Percentiles rank a stretch among this genome's conserved stretches.
Conservation (phyloP, 75 land plant genomes). For the Cryptomeria japonica region DNA sequence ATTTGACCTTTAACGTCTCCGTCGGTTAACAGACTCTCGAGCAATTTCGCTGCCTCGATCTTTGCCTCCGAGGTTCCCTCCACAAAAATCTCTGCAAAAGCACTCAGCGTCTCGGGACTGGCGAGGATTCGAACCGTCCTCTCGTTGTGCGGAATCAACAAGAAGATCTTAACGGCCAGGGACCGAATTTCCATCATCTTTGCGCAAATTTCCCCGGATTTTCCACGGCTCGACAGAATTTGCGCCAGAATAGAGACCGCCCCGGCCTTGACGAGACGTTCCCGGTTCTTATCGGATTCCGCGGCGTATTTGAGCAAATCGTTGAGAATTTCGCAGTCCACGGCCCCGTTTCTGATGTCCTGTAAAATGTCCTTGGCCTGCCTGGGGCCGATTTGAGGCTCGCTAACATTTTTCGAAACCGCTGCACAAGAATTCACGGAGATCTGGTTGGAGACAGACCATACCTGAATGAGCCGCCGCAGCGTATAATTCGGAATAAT, state of each 20-base stretch:
- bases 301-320: constrained; percentile 6
- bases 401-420: constrained; percentile 9
- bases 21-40: constrained; percentile 30
- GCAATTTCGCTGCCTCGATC: constrained; percentile 30
- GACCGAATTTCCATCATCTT: constrained; percentile 13
- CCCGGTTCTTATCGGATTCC: constrained; percentile 5
- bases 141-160: neutral
- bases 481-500: constrained; percentile 81
- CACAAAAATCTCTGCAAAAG: constrained; percentile 19
- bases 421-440: constrained; percentile 2
- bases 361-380: constrained; percentile 1
- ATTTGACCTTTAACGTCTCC: constrained; percentile 20
- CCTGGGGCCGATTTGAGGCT: neutral
- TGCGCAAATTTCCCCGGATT: neutral
- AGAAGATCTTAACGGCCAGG: neutral
- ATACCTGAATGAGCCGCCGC: constrained; percentile 66
- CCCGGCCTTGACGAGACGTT: neutral
- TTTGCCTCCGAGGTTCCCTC: constrained; percentile 37
- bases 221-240: constrained; percentile 11
- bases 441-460: constrained; percentile 28
- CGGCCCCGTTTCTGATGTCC: neutral
- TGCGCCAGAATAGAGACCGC: neutral
- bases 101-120: constrained; percentile 7
- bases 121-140: neutral
- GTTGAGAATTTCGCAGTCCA: constrained; percentile 2